phyloP scores from a whole-genome alignment of 2,329 filamentous ascomycete genomes.

The Penicillium sp. region DNA sequence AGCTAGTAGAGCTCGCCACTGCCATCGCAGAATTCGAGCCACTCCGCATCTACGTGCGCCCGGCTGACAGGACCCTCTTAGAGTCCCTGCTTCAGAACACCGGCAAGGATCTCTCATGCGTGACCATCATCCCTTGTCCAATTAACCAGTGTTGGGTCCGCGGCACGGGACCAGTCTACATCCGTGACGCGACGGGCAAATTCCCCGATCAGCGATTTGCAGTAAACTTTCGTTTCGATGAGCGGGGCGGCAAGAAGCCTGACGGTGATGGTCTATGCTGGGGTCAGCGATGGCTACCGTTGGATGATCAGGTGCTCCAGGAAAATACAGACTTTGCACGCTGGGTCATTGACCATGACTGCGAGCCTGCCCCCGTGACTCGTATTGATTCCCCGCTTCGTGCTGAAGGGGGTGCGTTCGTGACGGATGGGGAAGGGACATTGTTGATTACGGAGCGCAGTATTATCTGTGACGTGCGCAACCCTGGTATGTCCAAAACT shows the following conservation, averaged over 20 bases:
- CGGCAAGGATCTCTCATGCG: conserved; percentile 2
- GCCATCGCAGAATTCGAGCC: conserved; percentile 29
- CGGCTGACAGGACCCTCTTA: conserved; percentile 18
- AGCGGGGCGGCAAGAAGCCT: conserved; percentile 25
- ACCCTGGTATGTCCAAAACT: conserved; percentile 21
- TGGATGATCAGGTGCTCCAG: conserved; percentile 7
- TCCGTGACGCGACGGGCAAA: conserved; percentile 15
- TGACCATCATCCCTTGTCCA: conserved; percentile 16
- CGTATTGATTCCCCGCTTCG: conserved; percentile 18
- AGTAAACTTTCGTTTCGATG: conserved; percentile 22
- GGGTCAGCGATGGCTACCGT: conserved; percentile 15
- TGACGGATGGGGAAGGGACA: conserved; percentile 33
- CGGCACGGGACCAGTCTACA: conserved; percentile 24
- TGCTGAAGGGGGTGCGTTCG: conserved; percentile 28
- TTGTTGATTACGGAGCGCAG: conserved; percentile 30
- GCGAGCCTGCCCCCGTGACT: conserved; percentile 9
- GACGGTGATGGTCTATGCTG: conserved; percentile 13
- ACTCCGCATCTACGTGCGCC: conserved; percentile 25
- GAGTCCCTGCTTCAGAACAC: conserved; percentile 9
- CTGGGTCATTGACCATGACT: conserved; percentile 18
- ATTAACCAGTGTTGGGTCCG: conserved; percentile 25
- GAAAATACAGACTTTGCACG: conserved; percentile 18
- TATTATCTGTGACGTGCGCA: conserved; percentile 29
- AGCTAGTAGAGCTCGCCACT: conserved; percentile 22
- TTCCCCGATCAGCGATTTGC: conserved; percentile 16